Evolutionary conservation across 441 rosid genomes (phyloP).

Genomic region (Breynia disticha): DNA sequence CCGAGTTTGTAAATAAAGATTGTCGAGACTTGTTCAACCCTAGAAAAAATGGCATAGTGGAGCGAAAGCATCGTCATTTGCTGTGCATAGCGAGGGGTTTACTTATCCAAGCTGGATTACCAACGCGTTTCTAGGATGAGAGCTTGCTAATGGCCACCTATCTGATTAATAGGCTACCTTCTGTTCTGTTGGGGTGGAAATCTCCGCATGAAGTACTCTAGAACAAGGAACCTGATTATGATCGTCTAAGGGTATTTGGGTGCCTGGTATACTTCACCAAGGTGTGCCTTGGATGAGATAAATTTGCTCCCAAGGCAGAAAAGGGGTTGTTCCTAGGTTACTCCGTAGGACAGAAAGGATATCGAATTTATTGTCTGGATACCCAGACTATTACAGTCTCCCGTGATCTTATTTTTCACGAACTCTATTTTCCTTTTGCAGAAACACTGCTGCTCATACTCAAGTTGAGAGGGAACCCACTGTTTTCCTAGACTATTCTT

Average conservation of each 20-base stretch:
- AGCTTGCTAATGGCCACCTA: neutral
- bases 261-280: neutral
- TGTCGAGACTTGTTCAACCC: neutral
- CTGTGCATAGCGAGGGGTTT: neutral
- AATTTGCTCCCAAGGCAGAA: neutral
- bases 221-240: neutral
- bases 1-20: neutral
- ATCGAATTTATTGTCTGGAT: neutral
- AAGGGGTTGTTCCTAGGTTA: neutral
- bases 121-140: neutral
- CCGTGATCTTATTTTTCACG: neutral
- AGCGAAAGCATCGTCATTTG: neutral
- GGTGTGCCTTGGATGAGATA: neutral
- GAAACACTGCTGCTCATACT: too few species aligned
- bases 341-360: neutral
- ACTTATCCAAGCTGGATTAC: neutral
- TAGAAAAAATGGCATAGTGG: conserved; percentile 1
- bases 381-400: neutral
- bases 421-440: neutral
- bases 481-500: too few species aligned
- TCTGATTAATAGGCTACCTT: neutral
- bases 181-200: neutral
- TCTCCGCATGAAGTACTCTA: neutral
- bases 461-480: too few species aligned
- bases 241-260: neutral